Base-by-base conservation (phyloP, 805 yeast genomes). In the Candida gorgasii region DNA sequence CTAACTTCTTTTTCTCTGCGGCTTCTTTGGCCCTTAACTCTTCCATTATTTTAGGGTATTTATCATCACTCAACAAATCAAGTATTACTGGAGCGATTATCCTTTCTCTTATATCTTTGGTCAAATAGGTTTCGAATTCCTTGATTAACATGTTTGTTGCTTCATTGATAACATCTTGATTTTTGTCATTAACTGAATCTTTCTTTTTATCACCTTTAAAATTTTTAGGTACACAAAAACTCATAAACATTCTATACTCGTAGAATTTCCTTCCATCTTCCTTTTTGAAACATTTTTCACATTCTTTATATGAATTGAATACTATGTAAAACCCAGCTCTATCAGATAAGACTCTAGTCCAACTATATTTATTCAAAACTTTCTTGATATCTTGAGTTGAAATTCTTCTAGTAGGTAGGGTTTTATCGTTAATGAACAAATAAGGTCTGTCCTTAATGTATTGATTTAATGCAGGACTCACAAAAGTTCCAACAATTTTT, bases 31-130 rank as follows among this genome's bases (percentile, higher is more conserved):
- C 61, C 42, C 59, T 66, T 33, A 69, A 55, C 16, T 63, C 70
- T 31, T 60, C 56, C 18, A 69, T 54, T 14, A 69, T 56, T 3
- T 72, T 75, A 1, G 87, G 84, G 54, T 76, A 84, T 28, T 73
- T 74, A 3, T 75, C 77, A 29, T 80, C 82, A 43, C 78, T 75
- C 49, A 89, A 67, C 14, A 75, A 62, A 22, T 82, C 82, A 41
- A 85, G 68, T 13, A 89, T 76, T 1, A 74, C 70, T 0, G 93
- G 88, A 0, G 86, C 89, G 17, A 87, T 75, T 3, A 86, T 63
- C 46, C 88, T 76, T 53, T 82, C 92, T 50, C 86, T 72, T 17
- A 89, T 76, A 62, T 89, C 95, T 46, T 84, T 83, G 15, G 80
- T 65, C 34, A 89, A 59, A 36, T 82, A 80, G 8, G 69, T 65